A percentile compares a stretch with the other conserved stretches of the same genome.
Evolutionary conservation across 164 flowering plant species (phyloP).

Genomic region (Paratinospora sagittata): DNA sequence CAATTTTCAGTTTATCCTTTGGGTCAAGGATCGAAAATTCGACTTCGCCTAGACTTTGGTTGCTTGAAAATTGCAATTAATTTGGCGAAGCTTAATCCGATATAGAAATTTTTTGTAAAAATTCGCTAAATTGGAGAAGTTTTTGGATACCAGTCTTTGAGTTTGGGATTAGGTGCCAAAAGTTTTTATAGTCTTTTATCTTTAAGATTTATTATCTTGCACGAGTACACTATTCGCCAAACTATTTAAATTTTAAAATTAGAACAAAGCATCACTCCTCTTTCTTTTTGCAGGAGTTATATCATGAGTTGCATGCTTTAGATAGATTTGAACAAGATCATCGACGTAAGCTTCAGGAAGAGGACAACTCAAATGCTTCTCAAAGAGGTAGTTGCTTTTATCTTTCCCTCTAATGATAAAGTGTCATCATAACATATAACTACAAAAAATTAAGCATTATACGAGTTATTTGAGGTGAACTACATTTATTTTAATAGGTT

Average conservation of each 20-base stretch:
- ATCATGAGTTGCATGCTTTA: constrained; percentile 83
- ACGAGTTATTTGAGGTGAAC: too few relatives aligned
- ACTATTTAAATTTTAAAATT: background rate
- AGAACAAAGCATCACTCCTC: background rate
- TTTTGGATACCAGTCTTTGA: background rate
- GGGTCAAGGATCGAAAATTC: too few relatives aligned
- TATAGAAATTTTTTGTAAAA: too few relatives aligned
- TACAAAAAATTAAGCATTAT: too few relatives aligned
- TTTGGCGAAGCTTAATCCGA: too few relatives aligned
- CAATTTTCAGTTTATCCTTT: too few relatives aligned
- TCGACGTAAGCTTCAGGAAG: constrained; percentile 77
- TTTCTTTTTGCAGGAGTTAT: constrained; percentile 60
- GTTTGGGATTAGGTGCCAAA: background rate
- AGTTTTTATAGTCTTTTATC: background rate
- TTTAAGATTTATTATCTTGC: background rate
- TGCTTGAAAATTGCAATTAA: background rate
- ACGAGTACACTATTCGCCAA: background rate
- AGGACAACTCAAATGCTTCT: constrained; percentile 53
- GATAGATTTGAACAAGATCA: constrained; percentile 93
- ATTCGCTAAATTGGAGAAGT: too few relatives aligned
- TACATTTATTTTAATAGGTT: too few relatives aligned
- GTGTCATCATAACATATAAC: background rate
- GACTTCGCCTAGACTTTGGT: too few relatives aligned
- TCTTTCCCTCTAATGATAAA: background rate
- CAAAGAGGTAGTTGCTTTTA: constrained; percentile 21